Conservation (phyloP, 495 filamentous ascomycete genomes). For the Thermothielavioides terrestris region DNA sequence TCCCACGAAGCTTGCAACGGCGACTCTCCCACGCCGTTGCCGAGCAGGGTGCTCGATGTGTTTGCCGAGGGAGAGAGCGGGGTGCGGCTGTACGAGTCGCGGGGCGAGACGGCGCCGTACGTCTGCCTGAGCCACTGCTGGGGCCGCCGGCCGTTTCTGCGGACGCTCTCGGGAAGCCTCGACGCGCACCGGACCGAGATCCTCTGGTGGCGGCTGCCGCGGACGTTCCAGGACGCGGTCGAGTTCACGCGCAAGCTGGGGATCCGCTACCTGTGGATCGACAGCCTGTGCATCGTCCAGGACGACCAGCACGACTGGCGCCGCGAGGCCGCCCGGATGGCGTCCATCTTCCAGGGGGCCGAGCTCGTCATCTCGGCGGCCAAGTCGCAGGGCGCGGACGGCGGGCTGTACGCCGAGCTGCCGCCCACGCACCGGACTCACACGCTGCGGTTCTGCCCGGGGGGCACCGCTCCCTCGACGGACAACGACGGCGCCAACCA, state of each 20-base stretch:
- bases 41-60: conserved; percentile 1
- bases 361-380: conserved; percentile 15
- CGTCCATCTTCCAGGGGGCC: conserved; percentile 4
- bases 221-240: conserved; percentile 21
- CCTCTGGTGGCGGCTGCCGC: conserved; percentile 5
- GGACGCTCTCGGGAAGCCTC: not conserved
- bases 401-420: not conserved
- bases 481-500: no score
- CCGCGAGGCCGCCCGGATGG: conserved; percentile 10
- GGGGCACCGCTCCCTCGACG: no score
- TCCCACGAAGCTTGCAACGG: not conserved
- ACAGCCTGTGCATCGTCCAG: conserved; percentile 31
- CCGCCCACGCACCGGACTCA: not conserved
- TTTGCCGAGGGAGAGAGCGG: not conserved
- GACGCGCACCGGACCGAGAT: not conserved
- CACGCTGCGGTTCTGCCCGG: not conserved
- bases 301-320: conserved; percentile 19
- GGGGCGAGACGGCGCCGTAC: not conserved
- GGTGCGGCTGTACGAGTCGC: conserved; percentile 7
- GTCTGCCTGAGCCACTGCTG: conserved; percentile 6
- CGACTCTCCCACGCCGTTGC: not conserved
- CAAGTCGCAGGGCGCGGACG: not conserved
- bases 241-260: conserved; percentile 15
- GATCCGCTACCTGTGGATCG: conserved; percentile 33
- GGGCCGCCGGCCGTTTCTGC: not conserved